A percentile compares a stretch with the other conserved stretches of the same genome.
These are phyloP conservation scores for Dioscorea dumetorum DNA, from an alignment of 106 monocot species.

Conservation along the genomic window DNA sequence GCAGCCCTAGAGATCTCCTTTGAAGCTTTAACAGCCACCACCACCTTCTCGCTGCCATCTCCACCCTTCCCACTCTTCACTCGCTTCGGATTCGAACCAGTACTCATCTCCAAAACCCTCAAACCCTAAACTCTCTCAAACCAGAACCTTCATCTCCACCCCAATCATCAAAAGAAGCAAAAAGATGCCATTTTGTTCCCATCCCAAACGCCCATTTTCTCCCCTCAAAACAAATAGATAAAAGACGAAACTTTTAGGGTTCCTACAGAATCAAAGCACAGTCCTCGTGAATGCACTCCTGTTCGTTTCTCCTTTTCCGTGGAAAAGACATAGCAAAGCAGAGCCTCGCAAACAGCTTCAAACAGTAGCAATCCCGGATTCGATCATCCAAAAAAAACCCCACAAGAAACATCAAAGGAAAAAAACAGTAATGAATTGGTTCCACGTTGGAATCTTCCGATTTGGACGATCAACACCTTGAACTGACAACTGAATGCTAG, in stretches of 20 bases:
- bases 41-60: slow-evolving; percentile 44
- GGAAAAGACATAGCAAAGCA: too few species aligned
- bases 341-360: too few species aligned
- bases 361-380: too few species aligned
- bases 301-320: too few species aligned
- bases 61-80: slow-evolving; percentile 25
- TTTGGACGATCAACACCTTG: too few species aligned
- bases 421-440: too few species aligned
- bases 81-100: slow-evolving; percentile 7
- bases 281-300: too few species aligned
- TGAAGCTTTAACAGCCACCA: slow-evolving; percentile 79
- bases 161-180: background rate
- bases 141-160: background rate
- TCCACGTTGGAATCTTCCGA: too few species aligned
- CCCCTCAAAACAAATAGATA: background rate
- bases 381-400: too few species aligned
- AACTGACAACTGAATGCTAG: too few species aligned
- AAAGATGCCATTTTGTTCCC: background rate
- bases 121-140: background rate
- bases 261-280: too few species aligned
- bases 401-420: too few species aligned
- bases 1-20: slow-evolving; percentile 71
- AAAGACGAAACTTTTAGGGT: background rate
- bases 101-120: background rate
- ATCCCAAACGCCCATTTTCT: background rate